A percentile compares a stretch with the other conserved stretches of the same genome.
Conservation (phyloP, 495 filamentous ascomycete species). For the Annulohypoxylon maeteangense region DNA sequence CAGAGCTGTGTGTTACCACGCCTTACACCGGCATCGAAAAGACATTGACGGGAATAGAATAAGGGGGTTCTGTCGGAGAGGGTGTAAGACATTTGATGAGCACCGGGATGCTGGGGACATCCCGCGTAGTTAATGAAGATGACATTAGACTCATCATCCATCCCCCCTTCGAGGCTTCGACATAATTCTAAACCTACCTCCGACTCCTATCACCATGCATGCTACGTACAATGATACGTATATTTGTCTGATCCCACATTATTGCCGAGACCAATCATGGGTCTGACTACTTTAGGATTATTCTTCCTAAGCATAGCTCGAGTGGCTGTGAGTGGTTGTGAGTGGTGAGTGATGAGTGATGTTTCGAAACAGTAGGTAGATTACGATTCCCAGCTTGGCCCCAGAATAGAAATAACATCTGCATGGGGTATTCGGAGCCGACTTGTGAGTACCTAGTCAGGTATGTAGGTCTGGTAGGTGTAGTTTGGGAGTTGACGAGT, state of each 20-base stretch:
- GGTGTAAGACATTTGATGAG: slow-evolving; percentile 12
- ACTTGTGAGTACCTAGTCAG: too few species aligned
- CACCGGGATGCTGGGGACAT: slow-evolving; percentile 8
- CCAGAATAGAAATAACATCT: not conserved
- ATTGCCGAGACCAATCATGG: not conserved
- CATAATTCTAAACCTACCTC: not conserved
- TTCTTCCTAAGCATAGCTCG: not conserved
- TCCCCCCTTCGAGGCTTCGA: too few species aligned
- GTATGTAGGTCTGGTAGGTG: not conserved
- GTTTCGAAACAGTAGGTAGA: slow-evolving; percentile 23
- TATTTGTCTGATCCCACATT: slow-evolving; percentile 1
- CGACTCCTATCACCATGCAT: slow-evolving; percentile 7
- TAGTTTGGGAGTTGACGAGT: not conserved
- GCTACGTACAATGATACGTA: slow-evolving; percentile 23
- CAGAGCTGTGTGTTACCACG: slow-evolving; percentile 5
- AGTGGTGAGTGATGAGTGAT: not conserved
- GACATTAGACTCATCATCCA: not conserved
- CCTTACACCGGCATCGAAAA: not conserved
- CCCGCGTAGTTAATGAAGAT: slow-evolving; percentile 1
- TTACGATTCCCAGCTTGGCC: slow-evolving; percentile 14
- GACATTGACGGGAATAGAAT: not conserved
- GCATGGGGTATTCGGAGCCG: not conserved
- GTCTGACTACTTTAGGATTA: not conserved
- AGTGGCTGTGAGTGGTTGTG: not conserved
- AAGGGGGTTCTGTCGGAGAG: not conserved